A percentile compares a stretch with the other conserved stretches of the same genome.
Evolutionary conservation across 768 basidiomycete genomes (phyloP).

Genomic region (Boletus sp.): DNA sequence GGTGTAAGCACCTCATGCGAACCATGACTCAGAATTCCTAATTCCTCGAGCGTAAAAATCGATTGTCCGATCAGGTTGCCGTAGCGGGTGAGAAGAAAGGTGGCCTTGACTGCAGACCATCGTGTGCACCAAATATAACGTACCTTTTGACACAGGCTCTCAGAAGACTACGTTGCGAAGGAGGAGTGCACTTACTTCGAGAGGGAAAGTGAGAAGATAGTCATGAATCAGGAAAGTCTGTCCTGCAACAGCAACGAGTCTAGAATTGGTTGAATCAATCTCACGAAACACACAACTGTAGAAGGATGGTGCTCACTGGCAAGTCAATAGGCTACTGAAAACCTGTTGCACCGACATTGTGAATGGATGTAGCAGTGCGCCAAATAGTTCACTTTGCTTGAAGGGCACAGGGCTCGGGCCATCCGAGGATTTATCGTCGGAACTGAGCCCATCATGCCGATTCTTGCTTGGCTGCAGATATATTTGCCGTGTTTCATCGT

Average conservation of each 20-base stretch:
- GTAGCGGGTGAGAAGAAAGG: constrained; percentile 21
- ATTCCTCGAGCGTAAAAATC: constrained; percentile 9
- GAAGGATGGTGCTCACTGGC: neutral
- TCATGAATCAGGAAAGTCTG: constrained; percentile 5
- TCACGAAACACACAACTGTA: neutral
- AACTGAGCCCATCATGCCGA: too few relatives aligned
- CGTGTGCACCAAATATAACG: constrained; percentile 1
- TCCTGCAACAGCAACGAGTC: neutral
- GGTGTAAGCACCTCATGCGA: constrained; percentile 2
- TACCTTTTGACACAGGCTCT: neutral
- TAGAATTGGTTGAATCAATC: neutral
- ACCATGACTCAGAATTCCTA: constrained; percentile 3
- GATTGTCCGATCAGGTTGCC: constrained; percentile 11
- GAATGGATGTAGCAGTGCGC: too few relatives aligned
- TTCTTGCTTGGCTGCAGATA: too few relatives aligned
- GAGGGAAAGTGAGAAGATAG: constrained; percentile 10
- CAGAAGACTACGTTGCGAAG: neutral
- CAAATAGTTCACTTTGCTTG: too few relatives aligned
- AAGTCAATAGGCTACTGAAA: neutral
- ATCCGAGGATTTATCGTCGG: too few relatives aligned
- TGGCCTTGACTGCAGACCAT: constrained; percentile 5
- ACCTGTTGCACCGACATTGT: neutral
- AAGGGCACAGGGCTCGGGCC: too few relatives aligned
- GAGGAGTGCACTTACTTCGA: constrained; percentile 11
- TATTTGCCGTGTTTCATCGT: too few relatives aligned